Base-by-base conservation (phyloP, 805 yeast genomes). In the Kazachstania viticola region DNA sequence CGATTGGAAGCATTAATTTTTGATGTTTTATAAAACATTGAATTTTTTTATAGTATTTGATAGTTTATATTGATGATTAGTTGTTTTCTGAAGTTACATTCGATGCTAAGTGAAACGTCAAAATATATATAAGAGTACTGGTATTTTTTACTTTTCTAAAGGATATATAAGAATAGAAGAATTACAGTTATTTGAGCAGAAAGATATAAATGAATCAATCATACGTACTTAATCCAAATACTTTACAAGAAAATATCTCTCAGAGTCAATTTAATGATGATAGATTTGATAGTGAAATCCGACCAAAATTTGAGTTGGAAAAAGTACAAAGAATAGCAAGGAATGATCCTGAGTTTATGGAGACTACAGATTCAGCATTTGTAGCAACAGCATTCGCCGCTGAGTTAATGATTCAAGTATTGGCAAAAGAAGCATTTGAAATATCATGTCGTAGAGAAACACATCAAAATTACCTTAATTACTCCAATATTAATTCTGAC, bases 1-100 rank as follows among this genome's bases (percentile, higher is more conserved):
- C 71, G 78, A 72, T 69, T 71, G 71, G 73, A 65, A 73, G 76
- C 76, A 70, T 29, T 38, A n/a, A n/a, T n/a, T n/a, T n/a, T n/a
- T n/a, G n/a, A n/a, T n/a, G n/a, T n/a, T n/a, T n/a, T n/a, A n/a
- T n/a, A n/a, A n/a, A n/a, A n/a, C n/a, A n/a, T n/a, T n/a, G n/a
- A n/a, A n/a, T n/a, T n/a, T n/a, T n/a, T n/a, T n/a, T n/a, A n/a
- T n/a, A n/a, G n/a, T n/a, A n/a, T n/a, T n/a, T n/a, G n/a, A n/a
- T n/a, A n/a, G n/a, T n/a, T n/a, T n/a, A n/a, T n/a, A n/a, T n/a
- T n/a, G n/a, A n/a, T n/a, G n/a, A n/a, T n/a, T n/a, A n/a, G n/a
- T n/a, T n/a, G n/a, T n/a, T n/a, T n/a, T n/a, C n/a, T n/a, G n/a
- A n/a, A n/a, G n/a, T n/a, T n/a, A n/a, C n/a, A n/a, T n/a, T n/a